Evolutionary conservation across 2,329 filamentous ascomycete species (phyloP).

Genomic region (Diaporthe ilicicola): DNA sequence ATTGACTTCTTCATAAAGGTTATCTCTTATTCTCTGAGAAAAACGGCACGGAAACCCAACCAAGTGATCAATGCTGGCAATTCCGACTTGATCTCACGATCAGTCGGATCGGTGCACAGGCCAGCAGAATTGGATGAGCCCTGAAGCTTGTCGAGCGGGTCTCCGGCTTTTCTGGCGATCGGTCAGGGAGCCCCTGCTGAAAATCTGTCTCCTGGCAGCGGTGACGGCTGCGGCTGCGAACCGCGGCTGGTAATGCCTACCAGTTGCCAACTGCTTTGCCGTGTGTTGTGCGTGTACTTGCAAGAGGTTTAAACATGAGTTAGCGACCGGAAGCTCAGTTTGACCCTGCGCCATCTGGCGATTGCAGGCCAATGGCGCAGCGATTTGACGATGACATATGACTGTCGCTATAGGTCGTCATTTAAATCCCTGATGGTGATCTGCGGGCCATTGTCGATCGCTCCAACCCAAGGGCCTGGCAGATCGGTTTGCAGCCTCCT

Average conservation of each 20-base stretch:
- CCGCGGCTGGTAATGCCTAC: neutral
- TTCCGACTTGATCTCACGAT: neutral
- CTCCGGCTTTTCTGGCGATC: conserved; percentile 11
- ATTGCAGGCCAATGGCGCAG: neutral
- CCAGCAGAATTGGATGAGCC: conserved; percentile 5
- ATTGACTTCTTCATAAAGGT: neutral
- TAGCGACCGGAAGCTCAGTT: neutral
- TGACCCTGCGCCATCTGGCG: neutral
- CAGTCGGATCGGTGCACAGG: conserved; percentile 20
- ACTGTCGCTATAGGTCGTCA: neutral
- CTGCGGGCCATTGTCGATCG: conserved; percentile 25
- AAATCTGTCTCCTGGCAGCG: conserved; percentile 4
- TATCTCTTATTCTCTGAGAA: neutral
- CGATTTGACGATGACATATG: conserved; percentile 1
- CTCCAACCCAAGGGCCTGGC: conserved; percentile 20
- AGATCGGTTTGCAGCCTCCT: conserved; percentile 23
- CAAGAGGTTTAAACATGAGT: neutral
- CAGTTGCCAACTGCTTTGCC: neutral
- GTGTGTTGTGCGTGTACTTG: neutral
- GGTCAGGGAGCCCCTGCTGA: conserved; percentile 18
- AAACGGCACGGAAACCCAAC: neutral
- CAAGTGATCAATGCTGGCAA: neutral
- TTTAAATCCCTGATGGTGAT: conserved; percentile 29
- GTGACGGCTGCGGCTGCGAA: neutral
- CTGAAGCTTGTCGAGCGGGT: conserved; percentile 24